Base-by-base conservation (phyloP, 1,284 basidiomycete genomes). In the Tilletiopsis washingtonensis region DNA sequence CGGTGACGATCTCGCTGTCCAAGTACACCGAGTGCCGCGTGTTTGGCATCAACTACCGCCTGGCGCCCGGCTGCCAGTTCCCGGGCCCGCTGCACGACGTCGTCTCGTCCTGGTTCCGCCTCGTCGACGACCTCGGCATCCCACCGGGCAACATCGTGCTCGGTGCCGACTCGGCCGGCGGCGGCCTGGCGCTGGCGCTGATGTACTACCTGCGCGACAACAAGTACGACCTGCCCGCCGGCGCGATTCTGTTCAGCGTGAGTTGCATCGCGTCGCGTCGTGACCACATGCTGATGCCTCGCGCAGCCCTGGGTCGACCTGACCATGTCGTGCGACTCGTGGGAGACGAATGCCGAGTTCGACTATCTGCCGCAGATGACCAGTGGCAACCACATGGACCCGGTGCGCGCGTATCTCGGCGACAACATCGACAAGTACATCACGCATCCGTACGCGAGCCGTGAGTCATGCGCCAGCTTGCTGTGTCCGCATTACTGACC, bases 1-100 rank as follows among this genome's bases (percentile, higher is more conserved):
- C 89, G 39, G 81, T 98, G 53, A 93, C 91, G 7, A 90, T 97
- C 61, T 87, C 88, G 5, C 77, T 97, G 49, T 86, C 89, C 29
- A 91, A 93, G 71, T 85, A 85, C 63, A 84, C 87, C 27, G 87
- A 91, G 67, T 84, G 89, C 25, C 82, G 94, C 27, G 84, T 97
- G n/a, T 97, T 97, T 75, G 88, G 88, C n/a, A 78, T 97, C 62
- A 91, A 97, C 72, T 98, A 98, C 75, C 86, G 93, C 17, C 79
- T 98, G 25, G 91, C 93, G 0, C 93, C 93, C 1, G 93, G 96
- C 74, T 88, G 89, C 5, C 80, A 81, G 26, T 98, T 98, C 74
- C 93, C 93, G 0, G 88, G 91, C 0, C 87, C 91, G 23, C 78
- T 98, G 5, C 88, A 94, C 67, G 94, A 98, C 66, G 86, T 84